Percentiles rank a stretch among this genome's conserved stretches.
Conservation (phyloP, 1,284 basidiomycete genomes). For the Rhodotorula sp. region DNA sequence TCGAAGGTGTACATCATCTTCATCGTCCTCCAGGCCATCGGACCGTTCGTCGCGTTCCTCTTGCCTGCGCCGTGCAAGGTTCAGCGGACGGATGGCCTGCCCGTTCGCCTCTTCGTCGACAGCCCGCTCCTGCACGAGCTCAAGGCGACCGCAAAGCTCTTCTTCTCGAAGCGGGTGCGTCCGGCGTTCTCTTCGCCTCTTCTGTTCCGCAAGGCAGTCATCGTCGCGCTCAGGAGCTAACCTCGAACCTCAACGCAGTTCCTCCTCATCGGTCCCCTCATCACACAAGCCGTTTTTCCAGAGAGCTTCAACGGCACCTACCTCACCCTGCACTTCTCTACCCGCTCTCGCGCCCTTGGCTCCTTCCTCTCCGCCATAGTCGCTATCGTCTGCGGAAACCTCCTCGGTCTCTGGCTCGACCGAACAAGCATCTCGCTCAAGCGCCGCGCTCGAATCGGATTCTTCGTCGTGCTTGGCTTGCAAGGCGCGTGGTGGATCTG, state of each 20-base stretch:
- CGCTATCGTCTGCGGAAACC: conserved; percentile 27
- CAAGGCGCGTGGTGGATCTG: conserved; percentile 33
- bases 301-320: conserved; percentile 28
- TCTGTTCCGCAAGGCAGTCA: neutral
- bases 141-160: conserved; percentile 39
- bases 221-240: neutral
- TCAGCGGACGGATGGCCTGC: conserved; percentile 27
- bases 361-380: conserved; percentile 28
- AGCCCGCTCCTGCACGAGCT: conserved; percentile 39
- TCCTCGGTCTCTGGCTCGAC: conserved; percentile 23
- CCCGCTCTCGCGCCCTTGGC: conserved; percentile 30
- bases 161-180: conserved; percentile 40
- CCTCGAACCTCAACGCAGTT: conserved; percentile 41
- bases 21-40: conserved; percentile 45
- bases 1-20: conserved; percentile 49
- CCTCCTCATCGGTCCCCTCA: conserved; percentile 41
- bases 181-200: neutral
- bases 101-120: conserved; percentile 39
- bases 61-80: conserved; percentile 31
- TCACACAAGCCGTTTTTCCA: conserved; percentile 32
- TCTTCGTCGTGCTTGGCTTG: neutral
- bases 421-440: conserved; percentile 2
- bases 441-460: conserved; percentile 12
- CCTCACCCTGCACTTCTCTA: conserved; percentile 27
- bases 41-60: conserved; percentile 31